Percentiles rank a stretch among this genome's conserved stretches.
Evolutionary conservation across 2,329 filamentous ascomycete genomes (phyloP).

Genomic region (Akanthomyces lecanii): DNA sequence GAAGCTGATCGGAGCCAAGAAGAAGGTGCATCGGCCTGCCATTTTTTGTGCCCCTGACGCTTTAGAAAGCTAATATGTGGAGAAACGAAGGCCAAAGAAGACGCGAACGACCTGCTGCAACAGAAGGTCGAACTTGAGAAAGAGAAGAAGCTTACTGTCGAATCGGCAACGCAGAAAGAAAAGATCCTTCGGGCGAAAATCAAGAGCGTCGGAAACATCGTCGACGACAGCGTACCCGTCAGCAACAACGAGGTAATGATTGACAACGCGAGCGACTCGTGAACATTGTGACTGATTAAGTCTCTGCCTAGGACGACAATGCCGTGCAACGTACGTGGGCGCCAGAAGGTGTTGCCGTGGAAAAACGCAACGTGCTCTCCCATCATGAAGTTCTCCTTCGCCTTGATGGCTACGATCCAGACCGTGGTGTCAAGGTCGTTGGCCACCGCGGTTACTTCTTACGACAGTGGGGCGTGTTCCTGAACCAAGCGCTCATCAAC

Average conservation of each 20-base stretch:
- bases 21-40: constrained; percentile 57
- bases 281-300: not conserved
- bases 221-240: constrained; percentile 81
- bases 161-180: constrained; percentile 72
- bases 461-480: constrained; percentile 80
- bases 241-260: constrained; percentile 68
- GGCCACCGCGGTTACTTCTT: constrained; percentile 94
- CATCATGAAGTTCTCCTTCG: constrained; percentile 91
- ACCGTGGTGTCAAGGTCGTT: constrained; percentile 88
- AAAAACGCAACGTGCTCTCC: constrained; percentile 75
- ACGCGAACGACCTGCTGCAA: constrained; percentile 73
- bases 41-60: not conserved
- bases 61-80: not conserved
- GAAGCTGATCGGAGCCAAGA: constrained; percentile 86
- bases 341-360: constrained; percentile 67
- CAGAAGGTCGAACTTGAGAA: constrained; percentile 75
- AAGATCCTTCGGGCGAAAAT: constrained; percentile 69
- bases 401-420: constrained; percentile 87
- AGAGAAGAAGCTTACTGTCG: constrained; percentile 75
- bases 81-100: constrained; percentile 66
- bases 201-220: constrained; percentile 66
- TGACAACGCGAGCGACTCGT: not conserved
- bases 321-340: constrained; percentile 71
- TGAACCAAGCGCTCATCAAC: constrained; percentile 91
- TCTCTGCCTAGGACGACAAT: constrained; percentile 65